These are phyloP conservation scores for Xylaria nigripes DNA, from an alignment of 495 filamentous ascomycete genomes.

Conservation along the genomic window DNA sequence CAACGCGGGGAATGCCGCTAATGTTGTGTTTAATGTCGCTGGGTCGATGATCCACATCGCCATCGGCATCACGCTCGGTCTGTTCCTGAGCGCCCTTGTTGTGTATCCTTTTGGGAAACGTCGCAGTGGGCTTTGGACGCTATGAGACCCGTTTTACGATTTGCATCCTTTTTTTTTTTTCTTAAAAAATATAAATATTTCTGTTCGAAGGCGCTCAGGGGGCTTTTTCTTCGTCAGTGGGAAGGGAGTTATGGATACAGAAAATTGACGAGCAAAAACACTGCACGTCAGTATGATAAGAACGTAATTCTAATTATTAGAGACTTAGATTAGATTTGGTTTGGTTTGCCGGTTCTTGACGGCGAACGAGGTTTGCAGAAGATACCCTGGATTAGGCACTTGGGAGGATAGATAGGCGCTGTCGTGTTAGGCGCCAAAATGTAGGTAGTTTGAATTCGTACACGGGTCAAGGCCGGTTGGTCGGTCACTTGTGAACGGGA, in stretches of 20 bases:
- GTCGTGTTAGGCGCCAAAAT: no score
- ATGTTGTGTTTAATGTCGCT: slow-evolving; percentile 73
- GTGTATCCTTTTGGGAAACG: slow-evolving; percentile 91
- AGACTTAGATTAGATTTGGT: no score
- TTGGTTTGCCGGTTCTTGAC: background rate
- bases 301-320: no score
- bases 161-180: background rate
- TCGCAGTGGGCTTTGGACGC: slow-evolving; percentile 81
- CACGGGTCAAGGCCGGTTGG: no score
- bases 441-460: no score
- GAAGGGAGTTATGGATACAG: no score
- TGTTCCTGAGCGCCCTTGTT: slow-evolving; percentile 77
- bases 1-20: slow-evolving; percentile 38
- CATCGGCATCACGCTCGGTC: slow-evolving; percentile 84
- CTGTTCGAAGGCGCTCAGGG: background rate
- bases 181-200: background rate
- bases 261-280: no score
- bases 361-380: background rate
- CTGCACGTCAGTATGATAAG: no score
- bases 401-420: background rate
- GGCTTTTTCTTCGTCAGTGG: background rate
- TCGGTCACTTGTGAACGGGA: no score
- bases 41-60: slow-evolving; percentile 87
- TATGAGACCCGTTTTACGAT: slow-evolving; percentile 41
- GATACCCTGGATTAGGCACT: background rate